Base-by-base conservation (phyloP, 2,329 filamentous ascomycete species). In the Trichoderma citrinoviride region DNA sequence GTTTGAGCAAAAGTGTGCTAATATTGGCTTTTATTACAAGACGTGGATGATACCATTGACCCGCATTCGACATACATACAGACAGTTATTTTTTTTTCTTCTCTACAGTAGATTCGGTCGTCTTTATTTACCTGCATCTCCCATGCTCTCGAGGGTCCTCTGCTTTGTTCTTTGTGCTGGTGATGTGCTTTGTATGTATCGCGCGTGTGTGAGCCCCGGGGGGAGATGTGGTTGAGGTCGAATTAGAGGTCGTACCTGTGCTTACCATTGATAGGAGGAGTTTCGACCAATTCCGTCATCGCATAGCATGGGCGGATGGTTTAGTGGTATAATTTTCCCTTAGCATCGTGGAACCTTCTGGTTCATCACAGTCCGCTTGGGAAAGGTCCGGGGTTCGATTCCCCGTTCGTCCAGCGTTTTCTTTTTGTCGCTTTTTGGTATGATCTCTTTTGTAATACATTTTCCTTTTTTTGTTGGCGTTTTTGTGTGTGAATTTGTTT, bases 1-100 rank as follows among this genome's bases (percentile, higher is more conserved):
- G 49, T 61, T 46, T 55, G 47, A 25, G 49, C 50, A 66, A 61
- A 37, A 72, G 70, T 71, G 71, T 69, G 65, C 61, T 56, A 64
- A 64, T 62, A 49, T 64, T 68, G 71, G 67, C 71, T 73, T 74
- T 71, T 66, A 68, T 71, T 68, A 68, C 70, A 70, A 73, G 68
- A 75, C 71, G 77, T 75, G 76, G 76, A 78, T 77, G 77, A 78
- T 78, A 78, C 77, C 77, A 78, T 74, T 74, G 73, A 76, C 74
- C 33, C 55, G 74, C 77, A 76, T 75, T 70, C 65, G 75, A 61
- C 64, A 66, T 62, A 66, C 64, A 66, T 62, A 62, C 64, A 53
- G 57, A 52, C 57, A 61, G 57, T 52, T 61, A 49, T 50, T 60
- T 54, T 61, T 29, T 60, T 63, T 55, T 53, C 37, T 50, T 49